Percentiles rank a stretch among this genome's conserved stretches.
Evolutionary conservation across 257 asterid genomes (phyloP).

Genomic region (Ilex aquifolium): DNA sequence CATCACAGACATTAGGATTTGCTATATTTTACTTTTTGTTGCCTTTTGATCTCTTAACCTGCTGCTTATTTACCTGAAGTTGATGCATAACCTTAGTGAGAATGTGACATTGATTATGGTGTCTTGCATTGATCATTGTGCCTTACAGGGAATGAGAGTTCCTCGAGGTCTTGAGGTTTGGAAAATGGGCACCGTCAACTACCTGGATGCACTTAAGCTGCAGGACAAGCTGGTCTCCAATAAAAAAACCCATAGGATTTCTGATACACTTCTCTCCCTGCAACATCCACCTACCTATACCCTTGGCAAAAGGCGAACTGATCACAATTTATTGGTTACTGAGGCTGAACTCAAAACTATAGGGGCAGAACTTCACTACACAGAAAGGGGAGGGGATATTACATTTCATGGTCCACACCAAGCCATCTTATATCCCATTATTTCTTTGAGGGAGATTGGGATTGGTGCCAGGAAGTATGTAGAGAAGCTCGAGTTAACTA

Average conservation of each 20-base stretch:
- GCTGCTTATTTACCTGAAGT: too few relatives aligned
- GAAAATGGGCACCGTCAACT: constrained; percentile 56
- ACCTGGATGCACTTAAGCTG: constrained; percentile 53
- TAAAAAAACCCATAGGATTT: constrained; percentile 41
- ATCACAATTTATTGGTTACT: constrained; percentile 45
- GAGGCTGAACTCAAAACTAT: constrained; percentile 50
- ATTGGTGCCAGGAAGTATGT: constrained; percentile 67
- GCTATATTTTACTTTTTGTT: too few relatives aligned
- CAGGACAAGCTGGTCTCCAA: constrained; percentile 49
- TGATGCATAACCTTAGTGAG: too few relatives aligned
- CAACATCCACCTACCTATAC: constrained; percentile 83
- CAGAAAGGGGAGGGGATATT: constrained; percentile 75
- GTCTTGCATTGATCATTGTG: too few relatives aligned
- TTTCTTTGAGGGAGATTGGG: constrained; percentile 50
- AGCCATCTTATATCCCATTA: constrained; percentile 62
- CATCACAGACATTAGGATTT: too few relatives aligned
- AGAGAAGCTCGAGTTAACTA: constrained; percentile 61
- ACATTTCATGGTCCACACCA: constrained; percentile 80
- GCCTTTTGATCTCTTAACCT: too few relatives aligned
- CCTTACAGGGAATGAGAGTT: constrained; percentile 5
- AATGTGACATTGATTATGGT: too few relatives aligned
- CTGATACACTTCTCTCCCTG: constrained; percentile 45
- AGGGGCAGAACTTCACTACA: constrained; percentile 62
- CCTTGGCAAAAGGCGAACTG: constrained; percentile 61
- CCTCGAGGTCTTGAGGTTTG: constrained; percentile 45